phyloP scores from a whole-genome alignment of 2,329 filamentous ascomycete species.

The Pseudogymnoascus destructans region DNA sequence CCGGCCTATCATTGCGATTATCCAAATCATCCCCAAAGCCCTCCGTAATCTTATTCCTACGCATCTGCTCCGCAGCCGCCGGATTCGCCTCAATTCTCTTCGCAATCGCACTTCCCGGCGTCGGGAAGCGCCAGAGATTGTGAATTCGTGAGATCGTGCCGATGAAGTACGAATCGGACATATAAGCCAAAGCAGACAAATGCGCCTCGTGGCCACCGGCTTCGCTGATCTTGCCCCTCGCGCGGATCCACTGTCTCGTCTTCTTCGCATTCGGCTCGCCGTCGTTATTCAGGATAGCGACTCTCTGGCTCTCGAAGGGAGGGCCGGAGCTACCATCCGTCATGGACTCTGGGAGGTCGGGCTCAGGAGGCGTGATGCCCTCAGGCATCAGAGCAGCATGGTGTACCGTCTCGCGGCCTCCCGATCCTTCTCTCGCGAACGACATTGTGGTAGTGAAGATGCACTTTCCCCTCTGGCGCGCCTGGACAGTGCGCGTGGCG shows the following conservation, averaged over 20 bases:
- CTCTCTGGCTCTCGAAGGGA: constrained; percentile 45
- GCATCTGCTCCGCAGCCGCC: constrained; percentile 39
- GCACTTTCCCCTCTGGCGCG: constrained; percentile 69
- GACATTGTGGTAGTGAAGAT: constrained; percentile 95
- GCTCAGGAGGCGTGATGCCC: constrained; percentile 27
- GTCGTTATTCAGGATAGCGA: constrained; percentile 42
- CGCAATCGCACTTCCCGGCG: constrained; percentile 24
- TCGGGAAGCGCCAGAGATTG: constrained; percentile 61
- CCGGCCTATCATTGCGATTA: constrained; percentile 38
- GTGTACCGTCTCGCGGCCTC: constrained; percentile 38
- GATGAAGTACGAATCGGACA: constrained; percentile 88
- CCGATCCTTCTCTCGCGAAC: constrained; percentile 58
- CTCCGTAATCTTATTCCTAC: constrained; percentile 26
- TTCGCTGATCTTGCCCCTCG: constrained; percentile 59
- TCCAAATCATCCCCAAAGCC: constrained; percentile 33
- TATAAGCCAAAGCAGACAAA: constrained; percentile 78
- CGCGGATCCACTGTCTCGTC: constrained; percentile 61
- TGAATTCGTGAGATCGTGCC: constrained; percentile 76
- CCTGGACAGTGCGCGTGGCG: constrained; percentile 90
- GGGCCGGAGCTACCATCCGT: constrained; percentile 19
- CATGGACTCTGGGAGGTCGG: constrained; percentile 22
- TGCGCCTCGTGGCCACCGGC: constrained; percentile 68
- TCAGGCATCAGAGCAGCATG: constrained; percentile 52
- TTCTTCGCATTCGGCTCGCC: constrained; percentile 50
- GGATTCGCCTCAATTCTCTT: background rate